Base-by-base conservation (phyloP, 331 rosid genomes). In the Malus hybrid region DNA sequence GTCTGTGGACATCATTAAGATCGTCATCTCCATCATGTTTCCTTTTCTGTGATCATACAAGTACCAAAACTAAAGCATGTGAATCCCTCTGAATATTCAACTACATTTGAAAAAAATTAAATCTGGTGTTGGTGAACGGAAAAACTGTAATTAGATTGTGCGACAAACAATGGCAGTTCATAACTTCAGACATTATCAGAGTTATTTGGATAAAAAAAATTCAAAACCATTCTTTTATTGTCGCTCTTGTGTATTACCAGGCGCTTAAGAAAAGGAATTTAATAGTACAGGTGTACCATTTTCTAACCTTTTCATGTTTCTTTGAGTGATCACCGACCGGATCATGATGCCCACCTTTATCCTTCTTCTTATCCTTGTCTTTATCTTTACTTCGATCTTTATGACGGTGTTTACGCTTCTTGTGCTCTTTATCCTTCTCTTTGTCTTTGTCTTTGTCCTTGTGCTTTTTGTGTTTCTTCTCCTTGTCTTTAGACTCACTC, bases 21-120 rank as follows among this genome's bases (percentile, higher is more conserved):
- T 92, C 97, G 77, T 92, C 97, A 75, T 95, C 99, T 63, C 97
- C 99, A 67, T 92, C 97, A 64, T 95, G 97, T 95, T 92, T 92
- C 89, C 99, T 84, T 86, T 94, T 94, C 99, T 94, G 93, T 56
- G 82, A 90, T 70, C 22, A 79, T 22, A 85, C 44, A 44, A 81
- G 69, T 60, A 16, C 27, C 74, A 65, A 39, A 8, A 73, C 70
- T 54, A 46, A 78, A 29, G 61, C 28, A 71, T 42, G 71, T 34
- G 64, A 73, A 31, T 14, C 42, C 14, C 56, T 56, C 33, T 10
- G 31, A 22, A 57, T 57, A 27, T 22, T 67, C 6, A 69, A 50
- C 36, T 33, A 55, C 44, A 7, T 20, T 33, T 20, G 4, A 7
- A 20, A 18, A 14, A 24, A 14, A 4, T 57, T 14, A 28, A 22